These are phyloP conservation scores for Solanum piurae DNA, from an alignment of 257 asterid species.

Conservation along the genomic window DNA sequence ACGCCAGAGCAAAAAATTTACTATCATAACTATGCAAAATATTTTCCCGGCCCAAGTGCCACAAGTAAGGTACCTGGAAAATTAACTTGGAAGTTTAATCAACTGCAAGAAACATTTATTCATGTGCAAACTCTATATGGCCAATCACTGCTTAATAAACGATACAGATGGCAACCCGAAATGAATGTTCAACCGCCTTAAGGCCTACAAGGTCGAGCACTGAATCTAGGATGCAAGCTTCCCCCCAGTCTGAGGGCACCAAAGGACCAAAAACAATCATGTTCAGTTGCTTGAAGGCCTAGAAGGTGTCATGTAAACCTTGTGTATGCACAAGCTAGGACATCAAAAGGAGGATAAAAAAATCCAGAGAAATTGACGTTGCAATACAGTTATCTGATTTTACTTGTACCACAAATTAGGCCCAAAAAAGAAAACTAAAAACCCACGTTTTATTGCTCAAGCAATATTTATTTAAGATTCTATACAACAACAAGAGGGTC, in stretches of 20 bases:
- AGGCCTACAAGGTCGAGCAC: background rate
- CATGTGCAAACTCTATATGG: background rate
- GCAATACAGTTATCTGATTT: background rate
- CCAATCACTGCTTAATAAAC: background rate
- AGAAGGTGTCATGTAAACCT: background rate
- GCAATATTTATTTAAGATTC: background rate
- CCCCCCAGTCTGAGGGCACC: background rate
- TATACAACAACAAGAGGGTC: background rate
- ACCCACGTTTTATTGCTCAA: background rate
- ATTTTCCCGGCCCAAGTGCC: constrained; percentile 99
- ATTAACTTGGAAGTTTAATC: background rate
- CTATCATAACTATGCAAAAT: constrained; percentile 78
- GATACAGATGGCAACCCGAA: background rate
- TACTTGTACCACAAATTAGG: background rate
- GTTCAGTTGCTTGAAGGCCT: background rate
- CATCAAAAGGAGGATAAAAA: background rate
- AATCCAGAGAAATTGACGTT: background rate
- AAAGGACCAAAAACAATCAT: background rate
- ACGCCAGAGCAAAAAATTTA: constrained; percentile 64
- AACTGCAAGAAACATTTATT: background rate
- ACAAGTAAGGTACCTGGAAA: constrained; percentile 64
- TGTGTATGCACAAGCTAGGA: background rate
- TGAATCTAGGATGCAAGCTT: background rate
- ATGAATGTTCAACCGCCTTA: background rate
- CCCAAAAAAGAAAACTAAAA: background rate